Evolutionary conservation across 345 rosid genomes (phyloP).

Genomic region (Pugionium dolabratum): DNA sequence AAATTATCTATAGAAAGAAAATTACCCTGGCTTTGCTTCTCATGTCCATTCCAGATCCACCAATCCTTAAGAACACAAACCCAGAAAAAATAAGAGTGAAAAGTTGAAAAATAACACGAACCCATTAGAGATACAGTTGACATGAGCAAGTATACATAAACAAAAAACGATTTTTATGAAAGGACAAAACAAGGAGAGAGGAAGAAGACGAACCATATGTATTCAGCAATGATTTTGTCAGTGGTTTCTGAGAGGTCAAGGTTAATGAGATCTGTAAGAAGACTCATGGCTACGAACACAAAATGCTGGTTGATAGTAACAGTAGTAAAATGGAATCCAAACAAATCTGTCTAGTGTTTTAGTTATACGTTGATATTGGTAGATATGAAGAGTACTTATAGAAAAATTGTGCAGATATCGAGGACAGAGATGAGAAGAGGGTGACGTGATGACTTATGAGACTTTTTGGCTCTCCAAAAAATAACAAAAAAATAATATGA

Average conservation of each 20-base stretch:
- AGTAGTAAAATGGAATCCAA: background rate
- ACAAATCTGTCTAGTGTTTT: conserved; percentile 12
- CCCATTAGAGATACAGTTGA: conserved; percentile 4
- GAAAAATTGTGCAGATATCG: conserved; percentile 15
- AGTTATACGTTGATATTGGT: conserved; percentile 28
- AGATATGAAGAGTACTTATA: conserved; percentile 34
- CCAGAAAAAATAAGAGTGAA: background rate
- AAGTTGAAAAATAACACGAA: conserved; percentile 1
- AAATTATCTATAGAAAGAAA: background rate
- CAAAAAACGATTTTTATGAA: background rate
- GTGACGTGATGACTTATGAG: conserved; percentile 27
- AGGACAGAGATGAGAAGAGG: conserved; percentile 4
- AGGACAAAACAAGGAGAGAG: background rate
- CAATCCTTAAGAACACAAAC: conserved; percentile 50
- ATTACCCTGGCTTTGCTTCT: conserved; percentile 87
- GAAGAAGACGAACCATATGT: conserved; percentile 65
- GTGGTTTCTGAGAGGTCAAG: conserved; percentile 73
- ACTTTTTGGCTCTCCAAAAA: conserved; percentile 29
- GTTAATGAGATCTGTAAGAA: conserved; percentile 74
- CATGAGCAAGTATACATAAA: conserved; percentile 4
- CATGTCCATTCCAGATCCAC: conserved; percentile 80
- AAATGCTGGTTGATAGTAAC: conserved; percentile 2
- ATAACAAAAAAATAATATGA: conserved; percentile 9
- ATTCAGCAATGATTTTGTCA: conserved; percentile 83
- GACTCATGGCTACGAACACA: conserved; percentile 50